These are phyloP conservation scores for Plectosphaerella sp. DNA, from an alignment of 2,329 filamentous ascomycete genomes.

Conservation along the genomic window DNA sequence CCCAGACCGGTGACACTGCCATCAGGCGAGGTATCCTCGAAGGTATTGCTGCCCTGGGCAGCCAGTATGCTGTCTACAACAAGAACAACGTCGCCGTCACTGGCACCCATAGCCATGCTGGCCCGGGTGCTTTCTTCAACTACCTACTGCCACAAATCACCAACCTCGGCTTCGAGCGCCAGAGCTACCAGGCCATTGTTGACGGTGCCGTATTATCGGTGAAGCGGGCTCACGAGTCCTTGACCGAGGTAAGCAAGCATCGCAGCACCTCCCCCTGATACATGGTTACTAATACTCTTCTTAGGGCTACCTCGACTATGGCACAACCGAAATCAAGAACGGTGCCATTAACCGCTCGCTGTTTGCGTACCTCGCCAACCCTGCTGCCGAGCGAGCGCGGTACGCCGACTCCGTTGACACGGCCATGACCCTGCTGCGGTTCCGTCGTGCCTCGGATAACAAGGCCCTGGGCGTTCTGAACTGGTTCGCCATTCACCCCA, in stretches of 20 bases:
- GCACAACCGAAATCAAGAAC: conserved; percentile 63
- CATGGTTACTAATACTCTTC: conserved; percentile 8
- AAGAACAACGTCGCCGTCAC: conserved; percentile 83
- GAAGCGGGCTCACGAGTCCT: conserved; percentile 68
- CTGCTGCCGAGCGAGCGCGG: conserved; percentile 64
- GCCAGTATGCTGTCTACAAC: conserved; percentile 69
- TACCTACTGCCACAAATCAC: conserved; percentile 91
- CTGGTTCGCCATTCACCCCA: conserved; percentile 92
- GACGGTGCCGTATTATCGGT: conserved; percentile 81
- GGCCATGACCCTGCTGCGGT: conserved; percentile 71
- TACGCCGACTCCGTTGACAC: conserved; percentile 56
- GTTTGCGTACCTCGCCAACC: conserved; percentile 84
- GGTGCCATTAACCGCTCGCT: conserved; percentile 87
- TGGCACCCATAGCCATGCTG: conserved; percentile 89
- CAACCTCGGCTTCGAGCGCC: conserved; percentile 76
- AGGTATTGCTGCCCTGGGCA: conserved; percentile 63
- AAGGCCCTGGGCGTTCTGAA: conserved; percentile 79
- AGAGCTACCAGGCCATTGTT: conserved; percentile 86
- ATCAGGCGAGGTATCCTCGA: conserved; percentile 83
- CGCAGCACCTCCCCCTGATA: not conserved
- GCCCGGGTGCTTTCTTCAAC: conserved; percentile 90
- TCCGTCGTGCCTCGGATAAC: conserved; percentile 67
- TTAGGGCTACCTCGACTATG: conserved; percentile 65
- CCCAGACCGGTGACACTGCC: conserved; percentile 83
- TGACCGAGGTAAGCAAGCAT: conserved; percentile 42